These are phyloP conservation scores for Rosa rugosa DNA, from an alignment of 306 rosid genomes.

Conservation along the genomic window DNA sequence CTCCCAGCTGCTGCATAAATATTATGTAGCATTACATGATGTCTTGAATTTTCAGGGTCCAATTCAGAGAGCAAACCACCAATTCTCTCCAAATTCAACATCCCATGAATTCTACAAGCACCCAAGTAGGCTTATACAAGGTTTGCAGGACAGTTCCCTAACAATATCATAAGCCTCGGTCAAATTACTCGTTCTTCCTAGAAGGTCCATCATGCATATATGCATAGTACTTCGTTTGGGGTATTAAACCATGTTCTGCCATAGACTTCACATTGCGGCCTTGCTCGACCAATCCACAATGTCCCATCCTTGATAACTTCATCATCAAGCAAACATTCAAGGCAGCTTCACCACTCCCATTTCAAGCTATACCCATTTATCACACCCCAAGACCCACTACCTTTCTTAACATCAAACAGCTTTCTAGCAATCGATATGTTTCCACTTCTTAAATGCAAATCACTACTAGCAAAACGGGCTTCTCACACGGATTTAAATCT, in stretches of 20 bases:
- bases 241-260: slow-evolving; percentile 20
- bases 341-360: too few relatives aligned
- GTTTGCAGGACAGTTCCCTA: slow-evolving; percentile 21
- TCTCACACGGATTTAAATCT: too few relatives aligned
- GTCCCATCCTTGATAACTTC: neutral
- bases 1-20: slow-evolving; percentile 37
- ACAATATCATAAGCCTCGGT: slow-evolving; percentile 32
- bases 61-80: slow-evolving; percentile 16
- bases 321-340: too few relatives aligned
- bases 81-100: slow-evolving; percentile 32
- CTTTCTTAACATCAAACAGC: too few relatives aligned
- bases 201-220: slow-evolving; percentile 34
- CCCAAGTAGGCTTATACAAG: slow-evolving; percentile 30
- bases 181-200: slow-evolving; percentile 37
- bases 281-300: slow-evolving; percentile 32
- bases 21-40: slow-evolving; percentile 33
- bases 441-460: too few relatives aligned
- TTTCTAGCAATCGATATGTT: too few relatives aligned
- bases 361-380: too few relatives aligned
- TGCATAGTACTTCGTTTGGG: slow-evolving; percentile 30
- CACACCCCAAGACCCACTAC: too few relatives aligned
- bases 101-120: slow-evolving; percentile 32
- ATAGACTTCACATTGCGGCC: slow-evolving; percentile 27
- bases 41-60: slow-evolving; percentile 29
- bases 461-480: too few relatives aligned